Base-by-base conservation (phyloP, 192 early-diverging fungal species). In the Coemansia furcata region DNA sequence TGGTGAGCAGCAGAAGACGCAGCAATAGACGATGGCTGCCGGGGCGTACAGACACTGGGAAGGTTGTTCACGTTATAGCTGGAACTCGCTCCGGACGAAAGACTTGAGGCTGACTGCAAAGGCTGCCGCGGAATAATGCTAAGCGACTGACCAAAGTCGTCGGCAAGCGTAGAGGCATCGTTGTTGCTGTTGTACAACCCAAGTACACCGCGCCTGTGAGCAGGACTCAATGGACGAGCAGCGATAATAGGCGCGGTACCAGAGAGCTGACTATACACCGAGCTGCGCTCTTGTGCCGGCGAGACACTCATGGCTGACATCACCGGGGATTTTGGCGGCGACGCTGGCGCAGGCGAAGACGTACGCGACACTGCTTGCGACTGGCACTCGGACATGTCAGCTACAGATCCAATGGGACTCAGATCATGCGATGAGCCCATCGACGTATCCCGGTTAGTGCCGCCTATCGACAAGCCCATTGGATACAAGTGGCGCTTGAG, bases 401-500 rank as follows among this genome's bases (percentile, higher is more conserved):
- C 54, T 11, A 52, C 67, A 5, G 78, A 71, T 11, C 61, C 73
- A 11, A 63, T 64, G 10, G 68, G 38, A 54, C 69, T 75, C 69
- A 80, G 33, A 43, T 82, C 80, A 32, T 73, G 80, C 62, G 72
- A 71, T 33, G 80, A 73, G 33, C 38, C 58, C 26, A 68, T 54
- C 19, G 70, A 76, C 4, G 66, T 62, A 3, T 67, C 78, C 14
- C 66, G 65, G 38, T 65, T 54, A 26, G 67, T 64, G 46, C 54
- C 44, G 60, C 52, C 59, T 61, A 82, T 77, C 40, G 80, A 82
- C 54, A 82, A 63, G 11, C 80, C 80, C 72, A 73, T 73, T 11
- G 80, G 80, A 39, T 82, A 82, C 71, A 82, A 55, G 21, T 77
- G 80, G 26, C 75, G 74, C 72, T 74, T 77, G n/a, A 66, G 65